These are phyloP conservation scores for Tolypocladium ophioglossoides DNA, from an alignment of 2,329 filamentous ascomycete genomes.

Conservation along the genomic window DNA sequence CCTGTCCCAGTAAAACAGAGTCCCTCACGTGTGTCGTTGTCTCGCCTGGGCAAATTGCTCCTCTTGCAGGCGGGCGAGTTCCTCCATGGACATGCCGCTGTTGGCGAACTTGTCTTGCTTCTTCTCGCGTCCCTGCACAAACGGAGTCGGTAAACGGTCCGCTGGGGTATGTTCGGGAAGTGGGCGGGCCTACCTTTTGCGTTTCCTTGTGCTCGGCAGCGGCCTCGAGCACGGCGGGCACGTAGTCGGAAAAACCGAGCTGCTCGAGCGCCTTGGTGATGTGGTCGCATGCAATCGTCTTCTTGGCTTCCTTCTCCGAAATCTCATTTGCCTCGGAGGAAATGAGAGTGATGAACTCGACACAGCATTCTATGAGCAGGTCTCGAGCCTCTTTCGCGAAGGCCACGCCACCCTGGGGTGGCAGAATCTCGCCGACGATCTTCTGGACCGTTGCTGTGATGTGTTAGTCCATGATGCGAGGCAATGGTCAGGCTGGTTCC, in stretches of 20 bases:
- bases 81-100: slow-evolving; percentile 83
- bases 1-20: slow-evolving; percentile 6
- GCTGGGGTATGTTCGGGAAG: too few relatives aligned
- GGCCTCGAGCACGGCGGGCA: slow-evolving; percentile 75
- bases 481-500: neutral
- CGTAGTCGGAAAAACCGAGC: slow-evolving; percentile 86
- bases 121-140: slow-evolving; percentile 73
- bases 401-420: slow-evolving; percentile 61
- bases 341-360: slow-evolving; percentile 97
- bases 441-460: slow-evolving; percentile 56
- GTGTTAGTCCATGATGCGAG: slow-evolving; percentile 14
- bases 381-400: slow-evolving; percentile 95
- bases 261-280: slow-evolving; percentile 91
- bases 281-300: slow-evolving; percentile 97
- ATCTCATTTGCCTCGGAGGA: slow-evolving; percentile 99
- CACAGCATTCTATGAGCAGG: slow-evolving; percentile 93
- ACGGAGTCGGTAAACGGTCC: neutral
- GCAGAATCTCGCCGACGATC: slow-evolving; percentile 90
- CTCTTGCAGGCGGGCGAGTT: slow-evolving; percentile 79
- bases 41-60: slow-evolving; percentile 76
- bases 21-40: slow-evolving; percentile 19
- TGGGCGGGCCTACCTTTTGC: slow-evolving; percentile 56
- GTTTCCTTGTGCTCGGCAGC: slow-evolving; percentile 87
- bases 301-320: slow-evolving; percentile 96
- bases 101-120: slow-evolving; percentile 96